Evolutionary conservation across 768 basidiomycete species (phyloP).

Genomic region (Tulasnella sp.): DNA sequence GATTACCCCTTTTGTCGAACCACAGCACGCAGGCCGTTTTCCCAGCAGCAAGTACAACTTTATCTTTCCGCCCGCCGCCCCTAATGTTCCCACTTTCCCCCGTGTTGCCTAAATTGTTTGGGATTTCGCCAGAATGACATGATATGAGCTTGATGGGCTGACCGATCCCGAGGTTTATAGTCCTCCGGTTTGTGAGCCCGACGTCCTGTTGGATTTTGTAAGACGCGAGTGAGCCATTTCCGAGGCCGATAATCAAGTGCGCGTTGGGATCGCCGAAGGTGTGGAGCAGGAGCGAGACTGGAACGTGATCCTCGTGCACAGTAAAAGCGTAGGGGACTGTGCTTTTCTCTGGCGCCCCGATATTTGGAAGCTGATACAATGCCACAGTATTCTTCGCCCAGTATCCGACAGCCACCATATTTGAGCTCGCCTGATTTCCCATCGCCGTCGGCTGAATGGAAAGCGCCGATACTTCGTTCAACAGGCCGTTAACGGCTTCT

Average conservation of each 20-base stretch:
- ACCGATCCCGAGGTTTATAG: constrained; percentile 32
- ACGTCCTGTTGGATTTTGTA: constrained; percentile 32
- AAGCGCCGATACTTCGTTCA: constrained; percentile 56
- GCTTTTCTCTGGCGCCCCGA: not conserved
- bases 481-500: constrained; percentile 21
- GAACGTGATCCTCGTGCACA: constrained; percentile 30
- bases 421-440: constrained; percentile 34
- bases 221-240: constrained; percentile 59
- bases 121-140: constrained; percentile 36
- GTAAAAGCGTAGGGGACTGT: not conserved
- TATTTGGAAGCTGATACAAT: constrained; percentile 38
- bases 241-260: constrained; percentile 58
- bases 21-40: constrained; percentile 59
- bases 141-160: constrained; percentile 52
- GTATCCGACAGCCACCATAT: constrained; percentile 52
- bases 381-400: constrained; percentile 62
- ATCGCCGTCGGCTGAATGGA: constrained; percentile 46
- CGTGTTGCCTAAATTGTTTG: no score
- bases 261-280: constrained; percentile 42
- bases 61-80: constrained; percentile 27
- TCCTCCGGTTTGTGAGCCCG: constrained; percentile 25
- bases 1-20: constrained; percentile 26
- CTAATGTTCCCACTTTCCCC: no score
- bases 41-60: constrained; percentile 59
- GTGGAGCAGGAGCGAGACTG: constrained; percentile 39